These are phyloP conservation scores for Przewalskia tangutica DNA, from an alignment of 257 asterid genomes.

Conservation along the genomic window DNA sequence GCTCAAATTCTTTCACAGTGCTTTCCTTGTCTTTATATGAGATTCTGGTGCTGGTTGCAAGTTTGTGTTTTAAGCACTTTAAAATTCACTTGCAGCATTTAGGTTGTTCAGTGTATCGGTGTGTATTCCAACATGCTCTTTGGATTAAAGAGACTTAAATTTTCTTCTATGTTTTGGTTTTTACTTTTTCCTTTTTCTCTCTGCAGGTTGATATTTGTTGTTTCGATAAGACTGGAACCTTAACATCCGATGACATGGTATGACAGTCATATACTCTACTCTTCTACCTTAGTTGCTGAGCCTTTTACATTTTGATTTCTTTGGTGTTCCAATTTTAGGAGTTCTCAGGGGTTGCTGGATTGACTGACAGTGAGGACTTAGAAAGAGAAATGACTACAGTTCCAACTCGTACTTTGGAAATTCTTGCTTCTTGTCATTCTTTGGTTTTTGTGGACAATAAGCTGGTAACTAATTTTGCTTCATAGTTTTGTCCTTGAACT, in stretches of 20 bases:
- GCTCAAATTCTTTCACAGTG: neutral
- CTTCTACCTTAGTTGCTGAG: constrained; percentile 11
- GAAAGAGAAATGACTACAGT: constrained; percentile 63
- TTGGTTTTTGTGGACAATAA: constrained; percentile 96
- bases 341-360: constrained; percentile 93
- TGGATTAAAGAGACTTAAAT: neutral
- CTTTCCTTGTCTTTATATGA: neutral
- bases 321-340: constrained; percentile 43
- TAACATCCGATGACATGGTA: constrained; percentile 99
- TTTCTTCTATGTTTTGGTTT: neutral
- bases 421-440: constrained; percentile 98
- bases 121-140: neutral
- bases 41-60: neutral
- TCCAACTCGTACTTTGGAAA: constrained; percentile 62
- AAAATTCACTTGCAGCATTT: neutral
- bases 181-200: constrained; percentile 15
- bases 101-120: neutral
- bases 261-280: constrained; percentile 11
- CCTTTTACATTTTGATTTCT: constrained; percentile 1
- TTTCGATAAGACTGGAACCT: constrained; percentile 96
- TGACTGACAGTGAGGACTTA: constrained; percentile 61
- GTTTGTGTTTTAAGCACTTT: neutral
- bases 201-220: constrained; percentile 97
- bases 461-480: constrained; percentile 46
- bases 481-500: neutral